These are phyloP conservation scores for Mycena amicta DNA, from an alignment of 768 basidiomycete species.

Conservation along the genomic window DNA sequence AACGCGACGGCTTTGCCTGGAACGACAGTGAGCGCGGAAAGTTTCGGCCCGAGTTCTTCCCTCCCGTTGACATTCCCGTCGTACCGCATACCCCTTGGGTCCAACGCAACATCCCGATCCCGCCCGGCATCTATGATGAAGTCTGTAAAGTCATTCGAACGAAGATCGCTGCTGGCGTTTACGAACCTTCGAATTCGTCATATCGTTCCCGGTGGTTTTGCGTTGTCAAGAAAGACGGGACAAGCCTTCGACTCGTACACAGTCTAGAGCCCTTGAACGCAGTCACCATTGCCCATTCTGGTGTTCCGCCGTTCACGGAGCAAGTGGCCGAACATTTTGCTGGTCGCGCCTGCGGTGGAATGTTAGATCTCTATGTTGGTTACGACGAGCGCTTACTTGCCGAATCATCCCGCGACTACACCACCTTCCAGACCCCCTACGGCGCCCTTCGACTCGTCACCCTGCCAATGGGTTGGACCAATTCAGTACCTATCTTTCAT, in stretches of 20 bases:
- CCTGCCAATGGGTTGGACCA: slow-evolving; percentile 35
- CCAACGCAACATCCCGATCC: slow-evolving; percentile 1
- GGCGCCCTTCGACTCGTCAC: slow-evolving; percentile 22
- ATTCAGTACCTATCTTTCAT: slow-evolving; percentile 25
- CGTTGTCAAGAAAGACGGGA: slow-evolving; percentile 4
- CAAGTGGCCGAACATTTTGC: slow-evolving; percentile 16
- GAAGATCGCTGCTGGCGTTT: not conserved
- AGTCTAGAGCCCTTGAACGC: slow-evolving; percentile 31
- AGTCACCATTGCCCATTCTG: slow-evolving; percentile 25
- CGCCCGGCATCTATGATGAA: not conserved
- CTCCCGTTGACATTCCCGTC: slow-evolving; percentile 22
- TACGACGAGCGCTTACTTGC: slow-evolving; percentile 30
- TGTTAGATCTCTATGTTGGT: slow-evolving; percentile 27
- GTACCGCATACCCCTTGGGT: slow-evolving; percentile 26
- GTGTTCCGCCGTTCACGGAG: slow-evolving; percentile 20
- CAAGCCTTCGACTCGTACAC: slow-evolving; percentile 26
- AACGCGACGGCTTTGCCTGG: slow-evolving; percentile 23
- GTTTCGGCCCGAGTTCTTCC: slow-evolving; percentile 25
- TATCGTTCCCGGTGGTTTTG: not conserved
- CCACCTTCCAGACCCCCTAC: slow-evolving; percentile 32
- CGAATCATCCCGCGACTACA: slow-evolving; percentile 29
- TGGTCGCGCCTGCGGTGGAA: slow-evolving; percentile 17
- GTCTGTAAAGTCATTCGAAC: not conserved
- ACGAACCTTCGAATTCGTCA: slow-evolving; percentile 1
- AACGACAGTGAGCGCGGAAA: slow-evolving; percentile 18